Percentiles rank a stretch among this genome's conserved stretches.
Conservation (phyloP, 2,329 filamentous ascomycete species). For the Paecilomyces fulvus region DNA sequence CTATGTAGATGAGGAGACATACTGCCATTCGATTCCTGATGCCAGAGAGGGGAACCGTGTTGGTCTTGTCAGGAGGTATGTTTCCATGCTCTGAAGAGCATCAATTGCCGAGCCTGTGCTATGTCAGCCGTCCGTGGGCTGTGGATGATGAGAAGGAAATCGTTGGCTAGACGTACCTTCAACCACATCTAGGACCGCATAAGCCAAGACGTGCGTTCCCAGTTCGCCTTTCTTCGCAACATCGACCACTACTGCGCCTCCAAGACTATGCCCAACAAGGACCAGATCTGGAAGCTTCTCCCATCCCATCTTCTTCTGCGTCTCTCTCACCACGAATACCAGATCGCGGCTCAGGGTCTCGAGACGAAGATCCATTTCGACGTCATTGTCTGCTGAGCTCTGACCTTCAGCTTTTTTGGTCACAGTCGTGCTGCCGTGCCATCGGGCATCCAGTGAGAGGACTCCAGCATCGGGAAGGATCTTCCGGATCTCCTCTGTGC, state of each 20-base stretch:
- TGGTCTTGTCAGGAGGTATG: constrained; percentile 76
- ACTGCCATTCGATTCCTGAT: constrained; percentile 87
- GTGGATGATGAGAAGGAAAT: neutral
- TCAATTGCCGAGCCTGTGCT: constrained; percentile 73
- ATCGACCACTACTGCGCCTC: constrained; percentile 83
- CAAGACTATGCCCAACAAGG: constrained; percentile 84
- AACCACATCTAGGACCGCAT: constrained; percentile 87
- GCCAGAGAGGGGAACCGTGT: constrained; percentile 66
- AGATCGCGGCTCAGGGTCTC: constrained; percentile 66
- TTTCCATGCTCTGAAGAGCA: constrained; percentile 87
- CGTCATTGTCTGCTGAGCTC: constrained; percentile 20
- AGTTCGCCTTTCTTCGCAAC: constrained; percentile 61
- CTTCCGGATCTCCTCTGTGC: constrained; percentile 68
- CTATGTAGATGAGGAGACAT: constrained; percentile 14
- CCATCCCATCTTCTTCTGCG: constrained; percentile 65
- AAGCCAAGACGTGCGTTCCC: constrained; percentile 65
- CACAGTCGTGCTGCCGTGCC: constrained; percentile 62
- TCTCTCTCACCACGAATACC: constrained; percentile 58
- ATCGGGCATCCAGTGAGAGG: constrained; percentile 75
- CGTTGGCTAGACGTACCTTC: constrained; percentile 47
- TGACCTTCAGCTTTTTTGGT: constrained; percentile 17
- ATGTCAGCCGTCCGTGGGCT: neutral
- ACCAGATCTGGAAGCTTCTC: constrained; percentile 62
- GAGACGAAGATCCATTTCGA: constrained; percentile 59
- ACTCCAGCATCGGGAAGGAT: constrained; percentile 72